Evolutionary conservation across 2,329 filamentous ascomycete genomes (phyloP), one percentile per base, ranked within the genome.

Genomic region (Tolypocladium album): DNA sequence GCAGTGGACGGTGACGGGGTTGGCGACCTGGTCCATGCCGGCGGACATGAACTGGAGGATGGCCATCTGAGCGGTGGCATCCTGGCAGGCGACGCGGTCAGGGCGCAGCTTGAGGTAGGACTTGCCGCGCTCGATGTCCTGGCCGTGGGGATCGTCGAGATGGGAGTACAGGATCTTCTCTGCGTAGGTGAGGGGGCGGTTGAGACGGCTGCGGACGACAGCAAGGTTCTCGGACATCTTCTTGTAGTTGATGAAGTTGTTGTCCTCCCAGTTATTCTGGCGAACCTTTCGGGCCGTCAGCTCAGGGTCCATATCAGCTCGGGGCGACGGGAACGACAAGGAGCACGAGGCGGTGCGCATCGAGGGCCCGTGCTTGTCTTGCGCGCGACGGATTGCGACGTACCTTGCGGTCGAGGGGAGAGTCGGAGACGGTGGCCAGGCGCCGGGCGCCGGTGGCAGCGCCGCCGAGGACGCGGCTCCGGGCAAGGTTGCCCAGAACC

Each of bases 141-240:
- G 93, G 68, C 87, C 88, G 71, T 97, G 90, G 60, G 94, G 94
- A 76, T 99, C 91, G 79, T 97, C 94, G 75, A 99, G 82, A 79
- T 99, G 94, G 64, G 93, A 97, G 84, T 99, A 99, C 69, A 97
- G 85, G 71, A 99, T 92, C 87, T 99, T 99, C 85, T 99, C 94
- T 75, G 92, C 90, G 75, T 88, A 96, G 69, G 92, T 94, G 70
- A 99, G 86, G 68, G 94, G 94, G 69, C 90, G 88, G 81, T 96
- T 96, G 67, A 99, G 85, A 71, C 94, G 88, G 70, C 81, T 77
- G 72, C 94, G 90, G 68, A 99, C 94, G 76, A 99, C 86, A 71
- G 86, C 82, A 63, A 99, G 85, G 84, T 96, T 97, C 82, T 97
- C 92, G 70, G 89, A 92, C 92, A 97, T 97, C 85, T 97, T 97